These are phyloP conservation scores for Actinomucor elegans DNA, from an alignment of 371 early-diverging fungal species.

Conservation along the genomic window DNA sequence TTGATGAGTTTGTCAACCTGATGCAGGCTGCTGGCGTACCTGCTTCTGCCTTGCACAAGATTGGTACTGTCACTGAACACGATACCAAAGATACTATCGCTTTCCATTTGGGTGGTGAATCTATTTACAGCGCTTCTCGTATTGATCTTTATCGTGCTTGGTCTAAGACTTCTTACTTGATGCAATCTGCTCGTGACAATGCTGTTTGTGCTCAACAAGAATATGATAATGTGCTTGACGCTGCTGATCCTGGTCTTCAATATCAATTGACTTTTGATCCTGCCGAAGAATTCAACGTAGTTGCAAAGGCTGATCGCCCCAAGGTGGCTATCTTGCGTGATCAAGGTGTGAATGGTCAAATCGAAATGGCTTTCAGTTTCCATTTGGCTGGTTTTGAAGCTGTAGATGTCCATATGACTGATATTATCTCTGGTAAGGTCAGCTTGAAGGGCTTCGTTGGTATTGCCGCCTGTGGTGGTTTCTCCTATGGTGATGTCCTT, in stretches of 20 bases:
- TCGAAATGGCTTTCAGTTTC: slow-evolving; percentile 94
- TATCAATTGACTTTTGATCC: slow-evolving; percentile 80
- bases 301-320: slow-evolving; percentile 49
- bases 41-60: slow-evolving; percentile 50
- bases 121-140: slow-evolving; percentile 55
- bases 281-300: slow-evolving; percentile 42
- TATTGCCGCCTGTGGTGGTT: slow-evolving; percentile 94
- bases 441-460: slow-evolving; percentile 77
- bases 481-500: slow-evolving; percentile 96
- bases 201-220: slow-evolving; percentile 85
- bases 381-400: slow-evolving; percentile 87
- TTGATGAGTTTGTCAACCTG: slow-evolving; percentile 54
- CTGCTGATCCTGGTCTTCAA: slow-evolving; percentile 74
- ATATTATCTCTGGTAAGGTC: slow-evolving; percentile 76
- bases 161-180: slow-evolving; percentile 88
- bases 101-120: slow-evolving; percentile 38
- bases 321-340: slow-evolving; percentile 93
- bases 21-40: slow-evolving; percentile 61
- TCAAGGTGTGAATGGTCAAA: slow-evolving; percentile 95
- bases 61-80: slow-evolving; percentile 61
- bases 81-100: slow-evolving; percentile 47
- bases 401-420: slow-evolving; percentile 97
- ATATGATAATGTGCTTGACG: slow-evolving; percentile 68
- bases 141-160: slow-evolving; percentile 77
- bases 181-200: slow-evolving; percentile 91